Evolutionary conservation across 768 basidiomycete species (phyloP).

Genomic region (Mycena indigotica): DNA sequence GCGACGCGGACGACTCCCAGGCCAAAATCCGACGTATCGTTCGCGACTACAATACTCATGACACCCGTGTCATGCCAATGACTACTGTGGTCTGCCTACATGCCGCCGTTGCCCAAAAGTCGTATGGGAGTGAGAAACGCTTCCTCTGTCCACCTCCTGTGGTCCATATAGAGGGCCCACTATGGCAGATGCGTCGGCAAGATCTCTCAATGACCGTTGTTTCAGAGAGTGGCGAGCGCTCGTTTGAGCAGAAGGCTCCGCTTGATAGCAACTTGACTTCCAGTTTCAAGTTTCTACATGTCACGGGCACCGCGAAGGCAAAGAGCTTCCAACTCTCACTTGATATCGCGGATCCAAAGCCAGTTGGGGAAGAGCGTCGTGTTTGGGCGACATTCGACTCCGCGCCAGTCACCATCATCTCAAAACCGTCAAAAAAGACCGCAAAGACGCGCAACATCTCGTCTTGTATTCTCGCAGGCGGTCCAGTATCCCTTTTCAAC

Average conservation of each 20-base stretch:
- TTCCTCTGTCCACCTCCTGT: slow-evolving; percentile 93
- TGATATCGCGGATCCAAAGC: slow-evolving; percentile 78
- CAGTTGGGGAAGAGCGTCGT: slow-evolving; percentile 57
- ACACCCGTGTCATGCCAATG: slow-evolving; percentile 80
- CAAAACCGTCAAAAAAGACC: slow-evolving; percentile 96
- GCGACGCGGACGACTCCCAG: slow-evolving; percentile 66
- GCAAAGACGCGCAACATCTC: slow-evolving; percentile 92
- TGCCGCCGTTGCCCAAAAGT: slow-evolving; percentile 93
- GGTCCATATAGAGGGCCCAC: slow-evolving; percentile 88
- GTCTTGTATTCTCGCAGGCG: slow-evolving; percentile 86
- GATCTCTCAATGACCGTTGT: slow-evolving; percentile 86
- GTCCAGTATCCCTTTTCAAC: slow-evolving; percentile 91
- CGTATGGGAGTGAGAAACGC: slow-evolving; percentile 93
- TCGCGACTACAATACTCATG: slow-evolving; percentile 78
- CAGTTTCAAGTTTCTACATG: slow-evolving; percentile 90
- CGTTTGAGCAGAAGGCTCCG: slow-evolving; percentile 81
- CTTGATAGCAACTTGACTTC: slow-evolving; percentile 84
- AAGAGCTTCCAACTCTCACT: slow-evolving; percentile 88
- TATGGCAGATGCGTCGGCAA: slow-evolving; percentile 80
- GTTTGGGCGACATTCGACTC: slow-evolving; percentile 93
- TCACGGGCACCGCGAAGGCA: slow-evolving; percentile 84
- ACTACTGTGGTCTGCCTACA: slow-evolving; percentile 89
- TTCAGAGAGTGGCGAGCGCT: slow-evolving; percentile 79
- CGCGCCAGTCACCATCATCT: slow-evolving; percentile 90
- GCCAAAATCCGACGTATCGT: slow-evolving; percentile 84